Evolutionary conservation across 2,329 filamentous ascomycete species (phyloP).

Genomic region (Pseudodiploospora longispora): DNA sequence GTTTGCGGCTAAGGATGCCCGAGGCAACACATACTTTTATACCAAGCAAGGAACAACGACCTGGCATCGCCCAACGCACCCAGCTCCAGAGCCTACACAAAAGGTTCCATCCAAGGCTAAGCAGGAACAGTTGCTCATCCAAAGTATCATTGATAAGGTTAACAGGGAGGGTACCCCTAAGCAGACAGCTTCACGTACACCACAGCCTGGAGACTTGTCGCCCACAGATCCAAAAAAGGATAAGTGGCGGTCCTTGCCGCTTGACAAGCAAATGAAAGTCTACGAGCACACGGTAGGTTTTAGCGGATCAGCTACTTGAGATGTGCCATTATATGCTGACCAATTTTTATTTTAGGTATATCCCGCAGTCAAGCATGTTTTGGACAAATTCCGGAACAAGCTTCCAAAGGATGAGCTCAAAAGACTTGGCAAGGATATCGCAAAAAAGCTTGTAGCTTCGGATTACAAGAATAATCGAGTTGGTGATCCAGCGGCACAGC

Average conservation of each 20-base stretch:
- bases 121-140: constrained; percentile 63
- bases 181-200: constrained; percentile 52
- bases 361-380: constrained; percentile 75
- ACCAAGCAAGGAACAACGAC: constrained; percentile 68
- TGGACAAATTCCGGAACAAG: constrained; percentile 80
- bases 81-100: constrained; percentile 50
- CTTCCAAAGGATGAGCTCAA: constrained; percentile 72
- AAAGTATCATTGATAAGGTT: constrained; percentile 79
- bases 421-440: constrained; percentile 56
- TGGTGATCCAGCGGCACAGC: constrained; percentile 60
- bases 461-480: constrained; percentile 91
- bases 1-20: constrained; percentile 65
- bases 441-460: constrained; percentile 82
- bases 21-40: constrained; percentile 79
- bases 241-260: constrained; percentile 60
- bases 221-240: constrained; percentile 53
- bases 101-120: constrained; percentile 57
- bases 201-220: constrained; percentile 49
- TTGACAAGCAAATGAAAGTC: constrained; percentile 89
- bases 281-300: constrained; percentile 85
- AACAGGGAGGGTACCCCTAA: constrained; percentile 56
- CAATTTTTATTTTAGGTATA: constrained; percentile 44
- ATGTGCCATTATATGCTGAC: not conserved
- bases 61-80: constrained; percentile 69
- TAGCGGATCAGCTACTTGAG: not conserved